These are phyloP conservation scores for Cercophora scortea DNA, from an alignment of 495 filamentous ascomycete species.

Conservation along the genomic window DNA sequence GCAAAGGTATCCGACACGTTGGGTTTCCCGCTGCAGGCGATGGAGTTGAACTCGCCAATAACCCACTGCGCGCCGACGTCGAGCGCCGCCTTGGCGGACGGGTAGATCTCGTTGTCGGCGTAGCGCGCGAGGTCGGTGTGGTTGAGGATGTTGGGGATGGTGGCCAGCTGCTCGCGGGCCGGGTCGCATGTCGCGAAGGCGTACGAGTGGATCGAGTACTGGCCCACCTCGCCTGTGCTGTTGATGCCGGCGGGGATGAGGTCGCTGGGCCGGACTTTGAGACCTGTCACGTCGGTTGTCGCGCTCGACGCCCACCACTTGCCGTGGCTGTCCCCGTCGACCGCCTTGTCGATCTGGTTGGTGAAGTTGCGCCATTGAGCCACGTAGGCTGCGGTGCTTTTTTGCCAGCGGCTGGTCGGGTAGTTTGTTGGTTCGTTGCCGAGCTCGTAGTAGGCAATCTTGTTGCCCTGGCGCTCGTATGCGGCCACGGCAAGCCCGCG, in stretches of 20 bases:
- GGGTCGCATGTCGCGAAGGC: constrained; percentile 26
- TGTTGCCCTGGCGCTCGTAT: constrained; percentile 7
- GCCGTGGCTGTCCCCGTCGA: background rate
- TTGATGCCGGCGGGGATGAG: constrained; percentile 18
- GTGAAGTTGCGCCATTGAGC: constrained; percentile 11
- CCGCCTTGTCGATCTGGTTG: constrained; percentile 2
- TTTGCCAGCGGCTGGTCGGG: constrained; percentile 10
- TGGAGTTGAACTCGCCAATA: constrained; percentile 17
- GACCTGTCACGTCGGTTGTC: constrained; percentile 12
- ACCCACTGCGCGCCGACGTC: constrained; percentile 7
- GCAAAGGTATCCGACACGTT: constrained; percentile 20
- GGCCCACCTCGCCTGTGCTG: constrained; percentile 11
- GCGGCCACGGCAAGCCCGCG: constrained; percentile 9
- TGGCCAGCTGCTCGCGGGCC: constrained; percentile 14
- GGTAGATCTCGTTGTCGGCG: constrained; percentile 15
- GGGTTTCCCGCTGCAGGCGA: constrained; percentile 21
- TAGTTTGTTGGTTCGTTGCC: constrained; percentile 20
- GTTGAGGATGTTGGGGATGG: constrained; percentile 20
- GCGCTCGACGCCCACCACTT: constrained; percentile 15
- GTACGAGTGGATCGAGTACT: constrained; percentile 26
- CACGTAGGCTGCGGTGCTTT: constrained; percentile 12
- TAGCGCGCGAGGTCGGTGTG: constrained; percentile 14
- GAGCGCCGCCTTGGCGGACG: constrained; percentile 10
- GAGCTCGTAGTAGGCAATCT: constrained; percentile 17
- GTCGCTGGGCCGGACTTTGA: constrained; percentile 11